Evolutionary conservation across 371 early-diverging fungal species (phyloP).

Genomic region (Amoeboaphelidium protococcarum): DNA sequence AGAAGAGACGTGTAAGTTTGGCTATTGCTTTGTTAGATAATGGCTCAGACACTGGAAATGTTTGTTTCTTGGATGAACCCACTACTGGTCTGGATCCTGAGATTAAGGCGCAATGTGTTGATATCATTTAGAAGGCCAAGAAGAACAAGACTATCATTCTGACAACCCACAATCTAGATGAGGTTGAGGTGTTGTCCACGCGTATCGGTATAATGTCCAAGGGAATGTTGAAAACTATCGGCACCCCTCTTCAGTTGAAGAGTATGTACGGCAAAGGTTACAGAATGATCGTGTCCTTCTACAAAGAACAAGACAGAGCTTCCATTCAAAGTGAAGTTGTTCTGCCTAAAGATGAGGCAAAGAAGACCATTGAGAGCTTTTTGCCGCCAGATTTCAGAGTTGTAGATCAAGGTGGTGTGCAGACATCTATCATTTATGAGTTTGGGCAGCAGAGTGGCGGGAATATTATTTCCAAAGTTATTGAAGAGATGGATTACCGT

Average conservation of each 20-base stretch:
- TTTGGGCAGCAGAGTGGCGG: neutral
- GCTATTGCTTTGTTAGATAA: constrained; percentile 8
- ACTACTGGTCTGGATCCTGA: constrained; percentile 36
- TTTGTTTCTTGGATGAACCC: constrained; percentile 14
- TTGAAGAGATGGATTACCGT: constrained; percentile 14
- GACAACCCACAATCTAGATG: constrained; percentile 44
- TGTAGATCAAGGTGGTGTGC: neutral
- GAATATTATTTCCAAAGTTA: constrained; percentile 19
- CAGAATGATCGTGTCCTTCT: constrained; percentile 12
- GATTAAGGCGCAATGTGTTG: constrained; percentile 36
- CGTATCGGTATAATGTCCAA: constrained; percentile 43
- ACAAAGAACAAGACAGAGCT: neutral
- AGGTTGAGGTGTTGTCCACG: constrained; percentile 30
- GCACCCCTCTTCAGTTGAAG: constrained; percentile 30
- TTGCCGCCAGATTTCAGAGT: constrained; percentile 15
- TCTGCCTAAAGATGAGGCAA: constrained; percentile 19
- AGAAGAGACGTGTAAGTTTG: constrained; percentile 11
- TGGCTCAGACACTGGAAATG: constrained; percentile 5
- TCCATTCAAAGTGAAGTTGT: constrained; percentile 6
- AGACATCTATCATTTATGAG: neutral
- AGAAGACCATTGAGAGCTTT: constrained; percentile 17
- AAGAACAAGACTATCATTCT: constrained; percentile 29
- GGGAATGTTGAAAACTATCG: constrained; percentile 34
- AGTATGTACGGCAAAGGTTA: constrained; percentile 39
- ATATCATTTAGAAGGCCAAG: constrained; percentile 27